Evolutionary conservation across 495 filamentous ascomycete genomes (phyloP), one percentile per base, ranked within the genome.

Genomic region (Aspergillus leporis): DNA sequence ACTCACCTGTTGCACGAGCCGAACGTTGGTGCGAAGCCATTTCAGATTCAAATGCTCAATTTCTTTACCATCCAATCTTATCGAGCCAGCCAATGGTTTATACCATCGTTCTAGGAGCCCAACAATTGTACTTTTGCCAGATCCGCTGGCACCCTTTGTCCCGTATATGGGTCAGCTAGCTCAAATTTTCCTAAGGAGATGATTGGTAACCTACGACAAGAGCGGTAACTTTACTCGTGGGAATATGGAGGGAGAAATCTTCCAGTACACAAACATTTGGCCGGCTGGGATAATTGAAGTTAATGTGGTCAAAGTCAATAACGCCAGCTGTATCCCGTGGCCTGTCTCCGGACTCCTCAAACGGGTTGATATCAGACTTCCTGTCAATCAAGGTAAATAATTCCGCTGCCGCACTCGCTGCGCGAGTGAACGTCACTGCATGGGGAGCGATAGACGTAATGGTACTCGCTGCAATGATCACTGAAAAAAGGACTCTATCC

Each of bases 21-120:
- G 83, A 47, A 97, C 89, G 40, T 95, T 85, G 56, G 87, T 84
- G 48, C 92, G 82, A 53, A 94, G 75, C 92, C 92, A 97, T 34
- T 82, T 83, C 28, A 96, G 77, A 66, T 96, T 94, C 59, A 96
- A 67, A 0, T 75, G 80, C 51, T 79, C 81, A 47, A 94, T 81
- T 59, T 89, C 83, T 41, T 87, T 82, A 13, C 86, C 91, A 64
- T 94, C 92, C 16, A 96, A 77, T 25, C 83, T 81, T 14, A 96
- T 83, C 14, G 81, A 68, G 28, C 92, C 91, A 38, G 78, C 80
- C 18, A 89, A 79, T 7, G 92, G 90, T 59, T 90, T 83, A 67
- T 96, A 97, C 66, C 93, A 96, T 45, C 92, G 76, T 66, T 95
- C 90, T 1, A 95, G 85, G n/a, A 96, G 72, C 10, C 90, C 91